Base-by-base conservation (phyloP, 2,329 filamentous ascomycete genomes). In the Sporothrix curviconia region DNA sequence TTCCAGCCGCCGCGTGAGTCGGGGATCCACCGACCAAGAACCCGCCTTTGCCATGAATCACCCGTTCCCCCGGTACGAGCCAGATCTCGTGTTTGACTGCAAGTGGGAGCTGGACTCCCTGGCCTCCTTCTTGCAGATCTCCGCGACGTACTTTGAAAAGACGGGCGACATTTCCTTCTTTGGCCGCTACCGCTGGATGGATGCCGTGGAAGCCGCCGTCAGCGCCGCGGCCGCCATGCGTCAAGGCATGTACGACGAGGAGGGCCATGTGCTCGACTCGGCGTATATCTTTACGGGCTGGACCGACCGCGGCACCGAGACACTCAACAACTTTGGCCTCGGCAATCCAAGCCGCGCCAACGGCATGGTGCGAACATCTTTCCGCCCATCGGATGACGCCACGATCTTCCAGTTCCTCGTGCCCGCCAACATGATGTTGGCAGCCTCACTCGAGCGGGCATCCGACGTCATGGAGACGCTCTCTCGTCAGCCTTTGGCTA, bases 41-140 rank as follows among this genome's bases (percentile, higher is more conserved):
- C 65, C n/a, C n/a, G 70, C 76, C 3, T 81, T 79, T 12, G 79
- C 78, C 52, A 81, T 80, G 53, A 78, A 79, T n/a, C 87, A 89
- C 69, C 65, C 71, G 66, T 72, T 76, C 72, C 89, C 90, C 0
- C 72, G 78, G 28, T 86, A 89, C 25, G 88, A 87, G 65, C 78
- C 79, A 1, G 76, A 77, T 2, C 78, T 85, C 37, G 91, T 95
- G 0, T 96, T 94, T 67, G 92, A 96, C 71, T 96, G 92, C 80
- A 96, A 96, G 71, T 96, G 94, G 71, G 92, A 96, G 73, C 83
- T 96, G 46, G 92, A 96, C 74, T 92, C 89, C 11, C 79, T 96
- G 1, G 90, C 92, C 0, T 85, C 90, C 30, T 96, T 96, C 70
- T 78, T 97, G 7, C 83, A 89, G 42, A 78, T 97, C 5, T 85